Base-by-base conservation (phyloP, 148 eudicot genomes). In the Camellia sinensis region DNA sequence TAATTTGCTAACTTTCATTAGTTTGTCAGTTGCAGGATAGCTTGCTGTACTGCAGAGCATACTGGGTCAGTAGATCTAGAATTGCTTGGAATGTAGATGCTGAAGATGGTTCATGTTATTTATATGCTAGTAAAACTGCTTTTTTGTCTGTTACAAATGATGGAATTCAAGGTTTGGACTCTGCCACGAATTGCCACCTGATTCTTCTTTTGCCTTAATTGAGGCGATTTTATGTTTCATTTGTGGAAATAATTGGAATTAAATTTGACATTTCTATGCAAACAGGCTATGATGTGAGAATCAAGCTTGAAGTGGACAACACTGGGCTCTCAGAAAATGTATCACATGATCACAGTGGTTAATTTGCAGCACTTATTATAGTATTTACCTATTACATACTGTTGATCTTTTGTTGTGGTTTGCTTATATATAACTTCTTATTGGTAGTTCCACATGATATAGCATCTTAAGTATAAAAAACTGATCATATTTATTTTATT, bases 81-180 rank as follows among this genome's bases (percentile, higher is more conserved):
- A 88, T 96, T 90, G 97, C 94, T 60, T 96, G 97, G 97, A 88
- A 93, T 82, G 82, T 85, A 65, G 97, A 91, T 72, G 70, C 72
- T 66, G 86, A 86, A 76, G 84, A 85, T 75, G 91, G 90, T 85
- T 88, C 92, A 10, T 89, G 87, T 85, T 92, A 79, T 82, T 79
- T 93, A 54, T 91, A 87, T 76, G 94, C 94, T 44, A 96, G 99
- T 85, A 81, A 86, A 84, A 82, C 84, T 82, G 99, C 97, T 69
- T 77, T 83, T 18, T 82, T 96, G 50, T 87, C 88, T 52, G 83
- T 84, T n/a, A 85, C 82, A 19, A 82, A 86, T 70, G 81, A 84
- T 52, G 91, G 89, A 78, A 85, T 96, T 80, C 85, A 90, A 86
- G 98, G 98, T 93, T 64, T 80, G 80, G 5, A 22, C 72, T 57